phyloP scores from a whole-genome alignment of 257 asterid genomes.

The Misopates orontium region DNA sequence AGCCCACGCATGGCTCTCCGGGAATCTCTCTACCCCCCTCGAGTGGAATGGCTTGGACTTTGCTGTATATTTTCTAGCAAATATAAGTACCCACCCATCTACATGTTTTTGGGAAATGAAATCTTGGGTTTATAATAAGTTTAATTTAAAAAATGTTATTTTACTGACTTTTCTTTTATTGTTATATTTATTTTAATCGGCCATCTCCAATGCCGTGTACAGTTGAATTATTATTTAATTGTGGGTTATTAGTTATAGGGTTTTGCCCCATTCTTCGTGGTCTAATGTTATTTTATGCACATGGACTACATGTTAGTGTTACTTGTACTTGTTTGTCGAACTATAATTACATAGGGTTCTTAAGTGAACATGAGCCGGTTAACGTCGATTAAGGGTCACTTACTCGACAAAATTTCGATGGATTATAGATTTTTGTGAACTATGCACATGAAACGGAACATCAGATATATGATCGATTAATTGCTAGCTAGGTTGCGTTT shows the following conservation, averaged over 20 bases:
- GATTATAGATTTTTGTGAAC: slow-evolving; percentile 18
- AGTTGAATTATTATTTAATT: slow-evolving; percentile 7
- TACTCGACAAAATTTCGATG: background rate
- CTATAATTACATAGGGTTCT: slow-evolving; percentile 1
- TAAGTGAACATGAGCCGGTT: background rate
- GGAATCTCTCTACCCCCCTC: slow-evolving; percentile 67
- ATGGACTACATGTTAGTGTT: slow-evolving; percentile 43
- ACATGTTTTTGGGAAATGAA: slow-evolving; percentile 40
- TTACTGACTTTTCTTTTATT: background rate
- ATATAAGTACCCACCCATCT: slow-evolving; percentile 9
- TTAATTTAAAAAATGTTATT: background rate
- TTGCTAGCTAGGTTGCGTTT: no score
- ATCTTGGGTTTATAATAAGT: slow-evolving; percentile 28
- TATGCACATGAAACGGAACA: slow-evolving; percentile 22
- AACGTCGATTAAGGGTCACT: slow-evolving; percentile 4
- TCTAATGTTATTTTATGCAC: slow-evolving; percentile 34
- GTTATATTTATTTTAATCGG: background rate
- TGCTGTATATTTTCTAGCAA: slow-evolving; percentile 15
- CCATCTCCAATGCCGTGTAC: slow-evolving; percentile 29
- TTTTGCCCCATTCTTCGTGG: slow-evolving; percentile 41
- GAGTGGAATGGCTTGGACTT: slow-evolving; percentile 45
- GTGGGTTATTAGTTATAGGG: slow-evolving; percentile 5
- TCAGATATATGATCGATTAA: no score
- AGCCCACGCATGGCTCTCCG: slow-evolving; percentile 84
- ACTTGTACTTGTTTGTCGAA: slow-evolving; percentile 24